Base-by-base conservation (phyloP, 257 asterid species). In the Solanum tarijense region DNA sequence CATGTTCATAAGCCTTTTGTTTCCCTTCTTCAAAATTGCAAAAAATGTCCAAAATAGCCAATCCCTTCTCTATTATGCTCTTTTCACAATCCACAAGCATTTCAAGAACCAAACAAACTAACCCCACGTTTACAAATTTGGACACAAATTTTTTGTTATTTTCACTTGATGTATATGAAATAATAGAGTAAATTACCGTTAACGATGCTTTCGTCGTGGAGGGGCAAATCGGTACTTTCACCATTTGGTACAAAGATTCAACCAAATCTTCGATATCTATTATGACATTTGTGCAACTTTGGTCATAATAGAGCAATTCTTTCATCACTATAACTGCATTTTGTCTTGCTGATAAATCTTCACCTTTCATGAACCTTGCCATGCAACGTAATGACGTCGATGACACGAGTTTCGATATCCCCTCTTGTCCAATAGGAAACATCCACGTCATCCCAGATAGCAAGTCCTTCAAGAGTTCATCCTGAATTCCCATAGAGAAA, bases 31-130 rank as follows among this genome's bases (percentile, higher is more conserved):
- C 65, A 58, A 55, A 65, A 14, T 82, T 86, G 90, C 96, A 92
- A 9, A 94, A 39, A 2, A 83, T 31, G 58, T 96, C 96, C 87
- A 96, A 78, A 14, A 95, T 94, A 1, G 88, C 92, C 18, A 96
- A 83, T 4, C 93, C 95, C 88, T 89, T 95, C 87, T 95, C 97
- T 11, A 93, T 86, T 7, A 89, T 58, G 52, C 92, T 74, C 48
- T 92, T 94, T 36, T 92, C 94, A 7, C 93, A 94, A 36, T 93
- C 98, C 9, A 96, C 98, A 3, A 96, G 96, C 34, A 90, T 89
- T 72, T 96, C 98, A 9, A 96, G 92, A 27, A 95, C 9, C 90
- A 88, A 83, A 21, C 93, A 91, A n/a, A 93, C 86, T 29, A 96
- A 31, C 12, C 98, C 98, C 87, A 91, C 43, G 58, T 91, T 89